phyloP scores from a whole-genome alignment of 2,329 filamentous ascomycete genomes.

The Alternaria solani region DNA sequence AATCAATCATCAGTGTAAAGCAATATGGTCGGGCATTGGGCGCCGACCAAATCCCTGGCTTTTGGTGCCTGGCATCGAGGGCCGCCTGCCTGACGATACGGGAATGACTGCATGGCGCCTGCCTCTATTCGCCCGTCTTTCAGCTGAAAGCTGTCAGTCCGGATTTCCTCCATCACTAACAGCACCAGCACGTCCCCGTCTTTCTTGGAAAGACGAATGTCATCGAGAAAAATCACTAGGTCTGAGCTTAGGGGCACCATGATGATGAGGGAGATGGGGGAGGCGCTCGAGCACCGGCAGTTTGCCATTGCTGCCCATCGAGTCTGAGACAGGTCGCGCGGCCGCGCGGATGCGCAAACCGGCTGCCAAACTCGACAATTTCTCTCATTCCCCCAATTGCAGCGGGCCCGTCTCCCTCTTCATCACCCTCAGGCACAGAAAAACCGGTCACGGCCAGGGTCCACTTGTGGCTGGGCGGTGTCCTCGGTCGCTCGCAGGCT shows the following conservation, averaged over 20 bases:
- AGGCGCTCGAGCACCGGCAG: conserved; percentile 25
- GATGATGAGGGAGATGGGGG: conserved; percentile 1
- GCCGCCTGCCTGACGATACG: conserved; percentile 17
- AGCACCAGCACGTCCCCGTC: conserved; percentile 4
- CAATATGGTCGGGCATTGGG: conserved; percentile 39
- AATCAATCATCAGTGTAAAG: conserved; percentile 21
- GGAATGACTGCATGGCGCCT: conserved; percentile 36
- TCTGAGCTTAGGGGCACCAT: neutral
- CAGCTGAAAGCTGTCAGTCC: conserved; percentile 13
- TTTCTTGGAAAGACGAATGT: conserved; percentile 3
- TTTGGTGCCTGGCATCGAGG: conserved; percentile 30
- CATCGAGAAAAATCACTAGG: neutral
- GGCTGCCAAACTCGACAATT: conserved; percentile 13
- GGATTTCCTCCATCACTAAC: conserved; percentile 1
- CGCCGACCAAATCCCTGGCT: conserved; percentile 29
- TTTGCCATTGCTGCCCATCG: conserved; percentile 38
- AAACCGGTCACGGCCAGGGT: conserved; percentile 37
- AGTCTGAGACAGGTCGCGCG: conserved; percentile 28
- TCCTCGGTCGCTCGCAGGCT: conserved; percentile 35
- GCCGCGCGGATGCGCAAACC: conserved; percentile 19
- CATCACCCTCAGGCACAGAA: conserved; percentile 31
- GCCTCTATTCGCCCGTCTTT: conserved; percentile 15
- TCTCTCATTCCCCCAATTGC: conserved; percentile 20
- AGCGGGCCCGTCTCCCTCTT: conserved; percentile 9
- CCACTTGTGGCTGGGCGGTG: conserved; percentile 30